Evolutionary conservation across 768 basidiomycete genomes (phyloP), one percentile per base, ranked within the genome.

Genomic region (Tubosaeta brunneosetosa): DNA sequence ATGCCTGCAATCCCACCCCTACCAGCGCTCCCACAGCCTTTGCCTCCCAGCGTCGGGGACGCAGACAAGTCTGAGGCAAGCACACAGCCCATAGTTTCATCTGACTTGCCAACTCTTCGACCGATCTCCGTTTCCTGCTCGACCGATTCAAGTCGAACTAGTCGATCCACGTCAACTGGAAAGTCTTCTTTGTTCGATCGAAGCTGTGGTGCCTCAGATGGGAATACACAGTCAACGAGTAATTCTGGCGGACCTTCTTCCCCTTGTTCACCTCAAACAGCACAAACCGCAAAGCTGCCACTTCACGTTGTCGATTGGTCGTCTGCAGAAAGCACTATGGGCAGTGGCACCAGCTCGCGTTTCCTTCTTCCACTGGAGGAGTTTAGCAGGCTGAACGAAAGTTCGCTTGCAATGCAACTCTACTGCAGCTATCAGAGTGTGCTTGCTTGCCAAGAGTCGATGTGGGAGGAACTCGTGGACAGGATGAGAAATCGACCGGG

Each of bases 401-500:
- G 82, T 41, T 82, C 83, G 2, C 73, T 85, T 27, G 84, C 84
- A 0, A 85, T 87, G 83, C 85, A 88, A 51, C 74, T 88, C 4
- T 81, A 85, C 59, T 73, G 76, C 55, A 78, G 81, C n/a, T 86
- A 79, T 55, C 78, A 82, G 57, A 66, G 69, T 17, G 81, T 88
- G 8, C 64, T 85, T 12, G 83, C 82, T 12, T 85, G 83, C 57
- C 79, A 84, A 64, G 86, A 87, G 61, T 79, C 84, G 27, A 85
- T 88, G 84, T 88, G 85, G 85, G 85, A 86, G 55, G 84, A 85
- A 50, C 73, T 88, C 45, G 77, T 78, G 57, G 79, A 83, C 55
- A 76, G 80, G 55, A 74, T 84, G 66, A 73, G 81, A 47, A 84
- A 85, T 58, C 71, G 77, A 49, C 77, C 73, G 43, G 72, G 75